Evolutionary conservation across 805 yeast species (phyloP), one percentile per base, ranked within the genome.

Genomic region (Saccharomycopsis sp.): DNA sequence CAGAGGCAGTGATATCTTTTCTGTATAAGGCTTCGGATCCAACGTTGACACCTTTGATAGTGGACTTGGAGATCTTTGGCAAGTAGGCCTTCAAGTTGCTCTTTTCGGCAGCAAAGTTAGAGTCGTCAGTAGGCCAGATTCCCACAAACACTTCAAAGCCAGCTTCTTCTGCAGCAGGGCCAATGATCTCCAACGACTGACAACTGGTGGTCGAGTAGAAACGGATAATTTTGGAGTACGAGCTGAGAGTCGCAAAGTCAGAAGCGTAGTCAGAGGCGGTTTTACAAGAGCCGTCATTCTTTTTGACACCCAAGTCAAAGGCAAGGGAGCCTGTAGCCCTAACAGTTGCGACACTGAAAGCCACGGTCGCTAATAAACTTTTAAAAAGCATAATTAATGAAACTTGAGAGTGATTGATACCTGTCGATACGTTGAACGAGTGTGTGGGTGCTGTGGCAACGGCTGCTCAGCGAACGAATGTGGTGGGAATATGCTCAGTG

Each of bases 11-110:
- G 74, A 91, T 64, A 71, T 92, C 98, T 46, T 72, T 83, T 79
- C 98, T 89, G 82, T 92, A 92, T 64, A 92, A 79, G 59, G 97
- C 92, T 79, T 92, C 98, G 24, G 97, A 91, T 64, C 98, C 98
- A 64, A 92, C 98, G 55, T 89, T 78, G 74, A 92, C 77, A 52
- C 84, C 89, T 66, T 83, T 81, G 67, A 92, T 79, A 63, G 89
- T 81, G 55, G 82, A 76, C 61, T 81, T 79, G 56, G 89, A 84
- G 62, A 91, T 78, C 34, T 67, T 74, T 66, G 97, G 96, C 71
- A 92, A 81, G 73, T 86, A 87, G 12, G 74, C 58, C 64, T 75
- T 66, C 66, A 92, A 79, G 52, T 97, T 96, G 24, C 70, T 69
- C 71, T 87, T 80, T 76, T 92, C 98, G 12, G 79, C 84, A 51